Conservation (phyloP, 495 filamentous ascomycete species). For the Achaetomiella virescens region DNA sequence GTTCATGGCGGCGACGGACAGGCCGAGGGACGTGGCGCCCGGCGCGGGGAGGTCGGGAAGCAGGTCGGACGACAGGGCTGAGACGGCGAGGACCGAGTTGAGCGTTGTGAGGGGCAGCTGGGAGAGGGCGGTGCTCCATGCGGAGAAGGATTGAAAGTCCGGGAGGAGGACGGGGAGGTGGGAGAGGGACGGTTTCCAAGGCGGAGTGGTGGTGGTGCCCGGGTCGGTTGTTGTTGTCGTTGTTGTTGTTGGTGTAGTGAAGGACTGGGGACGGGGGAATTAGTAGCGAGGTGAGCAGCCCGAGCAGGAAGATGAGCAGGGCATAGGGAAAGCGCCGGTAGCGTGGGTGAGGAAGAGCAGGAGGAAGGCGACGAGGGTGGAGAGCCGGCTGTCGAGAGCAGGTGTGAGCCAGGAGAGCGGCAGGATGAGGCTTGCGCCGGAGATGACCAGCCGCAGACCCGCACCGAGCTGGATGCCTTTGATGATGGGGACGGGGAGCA, state of each 20-base stretch:
- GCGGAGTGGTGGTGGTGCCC: background rate
- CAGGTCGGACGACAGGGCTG: constrained; percentile 66
- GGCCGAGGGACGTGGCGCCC: constrained; percentile 62
- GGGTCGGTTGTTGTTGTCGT: too few relatives aligned
- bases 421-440: constrained; percentile 46
- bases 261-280: constrained; percentile 15
- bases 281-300: constrained; percentile 52
- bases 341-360: constrained; percentile 58
- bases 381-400: constrained; percentile 66
- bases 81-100: constrained; percentile 84
- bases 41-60: constrained; percentile 41
- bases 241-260: too few relatives aligned
- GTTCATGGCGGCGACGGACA: constrained; percentile 80
- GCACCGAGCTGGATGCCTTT: constrained; percentile 94
- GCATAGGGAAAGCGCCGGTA: constrained; percentile 68
- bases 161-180: constrained; percentile 38
- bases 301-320: constrained; percentile 59
- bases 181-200: background rate
- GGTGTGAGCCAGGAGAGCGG: constrained; percentile 52
- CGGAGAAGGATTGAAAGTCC: constrained; percentile 44
- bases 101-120: constrained; percentile 86
- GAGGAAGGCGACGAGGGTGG: constrained; percentile 64
- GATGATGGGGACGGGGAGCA: constrained; percentile 76
- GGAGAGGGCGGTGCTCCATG: constrained; percentile 58
- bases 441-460: constrained; percentile 70